Percentiles rank a stretch among this genome's conserved stretches.
Evolutionary conservation across 495 filamentous ascomycete genomes (phyloP).

Genomic region (Podospora anserina): DNA sequence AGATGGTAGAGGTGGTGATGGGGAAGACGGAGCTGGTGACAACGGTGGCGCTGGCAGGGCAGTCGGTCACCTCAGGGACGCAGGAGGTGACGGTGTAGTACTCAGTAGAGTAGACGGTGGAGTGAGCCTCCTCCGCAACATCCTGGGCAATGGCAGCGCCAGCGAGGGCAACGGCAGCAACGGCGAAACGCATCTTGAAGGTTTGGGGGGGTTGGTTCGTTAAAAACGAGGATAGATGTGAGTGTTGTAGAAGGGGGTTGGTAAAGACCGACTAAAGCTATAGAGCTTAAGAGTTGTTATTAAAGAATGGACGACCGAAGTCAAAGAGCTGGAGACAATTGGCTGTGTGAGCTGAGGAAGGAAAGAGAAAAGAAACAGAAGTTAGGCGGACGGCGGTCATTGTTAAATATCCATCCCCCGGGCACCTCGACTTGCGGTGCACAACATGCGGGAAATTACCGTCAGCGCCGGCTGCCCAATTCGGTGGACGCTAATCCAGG

Average conservation of each 20-base stretch:
- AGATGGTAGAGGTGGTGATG: slow-evolving; percentile 43
- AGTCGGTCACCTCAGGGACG: slow-evolving; percentile 49
- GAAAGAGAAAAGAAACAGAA: slow-evolving; percentile 32
- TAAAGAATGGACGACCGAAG: slow-evolving; percentile 63
- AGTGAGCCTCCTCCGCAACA: slow-evolving; percentile 23
- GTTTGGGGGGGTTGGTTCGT: slow-evolving; percentile 33
- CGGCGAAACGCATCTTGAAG: slow-evolving; percentile 56
- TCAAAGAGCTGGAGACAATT: slow-evolving; percentile 48
- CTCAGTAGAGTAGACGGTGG: slow-evolving; percentile 55
- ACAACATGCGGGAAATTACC: slow-evolving; percentile 33
- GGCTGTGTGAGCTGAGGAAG: slow-evolving; percentile 50
- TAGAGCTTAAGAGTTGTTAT: slow-evolving; percentile 41
- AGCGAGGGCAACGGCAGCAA: slow-evolving; percentile 49
- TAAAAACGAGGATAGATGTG: slow-evolving; percentile 32
- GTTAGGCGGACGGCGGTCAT: slow-evolving; percentile 25
- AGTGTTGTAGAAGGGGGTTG: slow-evolving; percentile 34
- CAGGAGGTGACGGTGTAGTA: slow-evolving; percentile 57
- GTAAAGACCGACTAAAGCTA: slow-evolving; percentile 44
- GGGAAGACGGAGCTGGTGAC: slow-evolving; percentile 41
- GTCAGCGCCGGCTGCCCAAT: slow-evolving; percentile 26
- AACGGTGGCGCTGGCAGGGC: slow-evolving; percentile 48
- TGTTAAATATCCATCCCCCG: slow-evolving; percentile 32
- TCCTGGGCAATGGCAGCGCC: slow-evolving; percentile 40
- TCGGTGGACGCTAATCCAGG: slow-evolving; percentile 33
- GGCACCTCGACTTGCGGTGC: slow-evolving; percentile 9